Percentiles rank a stretch among this genome's conserved stretches.
Evolutionary conservation across 805 yeast species (phyloP).

Genomic region (Candida endomychidarum): DNA sequence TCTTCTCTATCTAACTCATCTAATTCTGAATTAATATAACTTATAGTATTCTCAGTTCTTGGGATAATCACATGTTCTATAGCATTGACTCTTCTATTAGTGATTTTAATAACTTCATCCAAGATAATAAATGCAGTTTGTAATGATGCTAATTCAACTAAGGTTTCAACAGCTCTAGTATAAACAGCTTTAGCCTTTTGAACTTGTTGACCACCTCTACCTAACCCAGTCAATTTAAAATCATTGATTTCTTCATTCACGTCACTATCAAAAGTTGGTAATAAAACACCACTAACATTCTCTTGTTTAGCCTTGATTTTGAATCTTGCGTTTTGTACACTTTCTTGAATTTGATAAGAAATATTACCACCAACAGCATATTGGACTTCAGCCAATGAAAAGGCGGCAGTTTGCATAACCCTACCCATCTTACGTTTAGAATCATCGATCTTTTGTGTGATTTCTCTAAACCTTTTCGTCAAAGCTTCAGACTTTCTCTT

Average conservation of each 20-base stretch:
- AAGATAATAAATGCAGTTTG: slow-evolving; percentile 96
- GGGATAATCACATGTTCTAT: slow-evolving; percentile 98
- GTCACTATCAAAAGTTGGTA: slow-evolving; percentile 88
- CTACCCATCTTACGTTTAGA: slow-evolving; percentile 97
- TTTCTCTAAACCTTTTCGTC: slow-evolving; percentile 94
- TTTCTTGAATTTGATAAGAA: slow-evolving; percentile 93
- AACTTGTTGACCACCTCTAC: slow-evolving; percentile 98
- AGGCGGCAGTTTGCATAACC: slow-evolving; percentile 98
- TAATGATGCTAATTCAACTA: slow-evolving; percentile 91
- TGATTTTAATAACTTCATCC: slow-evolving; percentile 96
- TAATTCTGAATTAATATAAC: slow-evolving; percentile 88
- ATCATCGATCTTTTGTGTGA: slow-evolving; percentile 89
- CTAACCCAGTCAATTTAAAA: slow-evolving; percentile 93
- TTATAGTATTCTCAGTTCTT: slow-evolving; percentile 92
- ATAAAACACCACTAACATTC: slow-evolving; percentile 91
- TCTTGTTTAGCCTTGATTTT: slow-evolving; percentile 90
- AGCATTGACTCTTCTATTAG: slow-evolving; percentile 97
- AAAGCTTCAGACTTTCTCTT: slow-evolving; percentile 96
- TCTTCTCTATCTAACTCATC: slow-evolving; percentile 99
- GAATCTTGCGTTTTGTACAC: slow-evolving; percentile 87
- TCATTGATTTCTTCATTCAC: slow-evolving; percentile 86
- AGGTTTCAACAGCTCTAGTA: slow-evolving; percentile 94
- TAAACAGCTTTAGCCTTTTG: slow-evolving; percentile 92
- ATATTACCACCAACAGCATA: slow-evolving; percentile 97
- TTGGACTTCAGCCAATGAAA: slow-evolving; percentile 93